Evolutionary conservation across 2,329 filamentous ascomycete species (phyloP).

Genomic region (Cladosporium halotolerans): DNA sequence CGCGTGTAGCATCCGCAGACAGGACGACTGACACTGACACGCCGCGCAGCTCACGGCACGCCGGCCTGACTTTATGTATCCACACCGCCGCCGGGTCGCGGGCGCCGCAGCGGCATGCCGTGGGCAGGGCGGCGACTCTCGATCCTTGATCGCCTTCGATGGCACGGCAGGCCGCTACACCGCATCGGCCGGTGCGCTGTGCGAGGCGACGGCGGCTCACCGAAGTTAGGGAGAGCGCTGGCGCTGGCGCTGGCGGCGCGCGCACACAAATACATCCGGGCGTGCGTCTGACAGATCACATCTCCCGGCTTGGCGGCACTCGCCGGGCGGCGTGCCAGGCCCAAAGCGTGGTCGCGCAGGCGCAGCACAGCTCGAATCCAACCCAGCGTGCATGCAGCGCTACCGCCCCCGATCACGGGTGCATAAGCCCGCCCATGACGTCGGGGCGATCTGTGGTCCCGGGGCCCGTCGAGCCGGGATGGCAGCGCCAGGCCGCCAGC

Average conservation of each 20-base stretch:
- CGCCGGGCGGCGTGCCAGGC: neutral
- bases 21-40: no score
- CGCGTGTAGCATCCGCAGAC: no score
- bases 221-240: neutral
- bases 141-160: no score
- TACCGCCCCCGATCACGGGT: constrained; percentile 2
- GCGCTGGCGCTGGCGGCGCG: no score
- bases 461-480: neutral
- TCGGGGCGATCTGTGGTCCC: constrained; percentile 9
- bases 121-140: no score
- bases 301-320: constrained; percentile 1
- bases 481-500: neutral
- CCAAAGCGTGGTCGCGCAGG: neutral
- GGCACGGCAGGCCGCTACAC: neutral
- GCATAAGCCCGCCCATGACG: constrained; percentile 5
- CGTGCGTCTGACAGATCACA: constrained; percentile 11
- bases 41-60: neutral
- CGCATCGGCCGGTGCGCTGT: neutral
- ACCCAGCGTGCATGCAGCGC: constrained; percentile 1
- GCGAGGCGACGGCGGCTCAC: constrained; percentile 4
- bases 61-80: constrained; percentile 10
- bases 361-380: constrained; percentile 5
- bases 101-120: no score
- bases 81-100: neutral
- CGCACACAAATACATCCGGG: no score